These are phyloP conservation scores for Rhazya stricta DNA, from an alignment of 257 asterid genomes.

Conservation along the genomic window DNA sequence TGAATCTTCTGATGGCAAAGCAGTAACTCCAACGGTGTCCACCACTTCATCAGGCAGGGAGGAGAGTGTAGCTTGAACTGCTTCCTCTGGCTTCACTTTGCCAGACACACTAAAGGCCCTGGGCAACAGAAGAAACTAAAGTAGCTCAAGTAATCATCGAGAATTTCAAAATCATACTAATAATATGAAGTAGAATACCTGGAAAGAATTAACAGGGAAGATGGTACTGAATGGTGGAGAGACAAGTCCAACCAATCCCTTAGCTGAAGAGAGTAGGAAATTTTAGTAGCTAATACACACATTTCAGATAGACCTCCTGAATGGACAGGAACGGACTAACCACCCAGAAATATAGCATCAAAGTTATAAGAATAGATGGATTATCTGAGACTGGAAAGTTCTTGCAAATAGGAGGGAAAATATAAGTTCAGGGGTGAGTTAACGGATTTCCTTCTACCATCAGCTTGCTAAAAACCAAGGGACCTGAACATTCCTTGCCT, in stretches of 20 bases:
- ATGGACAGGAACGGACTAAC: not conserved
- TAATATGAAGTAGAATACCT: slow-evolving; percentile 36
- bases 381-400: not conserved
- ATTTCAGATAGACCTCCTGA: not conserved
- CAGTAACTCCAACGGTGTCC: slow-evolving; percentile 69
- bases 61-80: slow-evolving; percentile 81
- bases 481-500: not conserved
- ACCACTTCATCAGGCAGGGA: slow-evolving; percentile 96
- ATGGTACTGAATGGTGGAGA: slow-evolving; percentile 81
- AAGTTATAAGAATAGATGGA: not conserved
- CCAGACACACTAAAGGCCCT: slow-evolving; percentile 80
- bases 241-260: slow-evolving; percentile 92
- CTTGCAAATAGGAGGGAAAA: not conserved
- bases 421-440: not conserved
- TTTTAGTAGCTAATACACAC: not conserved
- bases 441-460: not conserved
- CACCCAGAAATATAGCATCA: not conserved
- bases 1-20: slow-evolving; percentile 86
- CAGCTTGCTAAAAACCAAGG: not conserved
- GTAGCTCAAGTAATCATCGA: slow-evolving; percentile 13
- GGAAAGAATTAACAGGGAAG: slow-evolving; percentile 87
- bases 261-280: slow-evolving; percentile 40
- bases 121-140: slow-evolving; percentile 24
- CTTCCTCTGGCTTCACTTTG: slow-evolving; percentile 73
- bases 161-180: slow-evolving; percentile 4